A percentile compares a stretch with the other conserved stretches of the same genome.
Conservation (phyloP, 2,329 filamentous ascomycete genomes). For the Ophioceras dolichostomum region DNA sequence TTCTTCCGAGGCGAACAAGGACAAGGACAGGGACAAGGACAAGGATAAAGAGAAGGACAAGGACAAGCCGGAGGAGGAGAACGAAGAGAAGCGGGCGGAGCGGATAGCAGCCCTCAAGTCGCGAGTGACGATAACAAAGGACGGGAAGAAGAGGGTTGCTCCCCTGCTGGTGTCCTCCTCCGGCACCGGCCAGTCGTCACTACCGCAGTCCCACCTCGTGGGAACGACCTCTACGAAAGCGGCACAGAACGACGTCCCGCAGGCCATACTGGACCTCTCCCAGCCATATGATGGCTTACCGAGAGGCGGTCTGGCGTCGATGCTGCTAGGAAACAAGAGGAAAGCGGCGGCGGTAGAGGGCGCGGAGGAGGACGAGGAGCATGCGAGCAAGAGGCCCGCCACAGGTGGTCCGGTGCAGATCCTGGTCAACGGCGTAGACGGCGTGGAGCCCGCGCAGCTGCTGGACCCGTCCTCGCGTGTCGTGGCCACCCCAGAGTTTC, state of each 20-base stretch:
- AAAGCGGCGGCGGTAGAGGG: conserved; percentile 63
- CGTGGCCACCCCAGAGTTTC: conserved; percentile 64
- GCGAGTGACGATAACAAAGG: conserved; percentile 86
- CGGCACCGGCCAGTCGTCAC: conserved; percentile 72
- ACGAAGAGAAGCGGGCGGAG: conserved; percentile 39
- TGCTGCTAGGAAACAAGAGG: conserved; percentile 88
- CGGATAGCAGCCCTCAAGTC: conserved; percentile 61
- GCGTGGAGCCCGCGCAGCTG: conserved; percentile 62
- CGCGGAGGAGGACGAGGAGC: conserved; percentile 61
- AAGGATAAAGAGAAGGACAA: conserved; percentile 20
- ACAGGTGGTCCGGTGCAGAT: conserved; percentile 49
- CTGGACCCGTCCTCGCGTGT: conserved; percentile 46
- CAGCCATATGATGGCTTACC: conserved; percentile 91
- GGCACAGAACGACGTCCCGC: conserved; percentile 58
- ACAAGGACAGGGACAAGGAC: conserved; percentile 17
- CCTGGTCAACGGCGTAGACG: conserved; percentile 63
- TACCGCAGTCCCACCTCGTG: conserved; percentile 80
- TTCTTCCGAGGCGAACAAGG: conserved; percentile 2
- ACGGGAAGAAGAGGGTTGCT: conserved; percentile 91
- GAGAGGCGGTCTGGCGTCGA: conserved; percentile 71
- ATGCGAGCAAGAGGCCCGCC: conserved; percentile 29
- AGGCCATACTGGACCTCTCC: conserved; percentile 77
- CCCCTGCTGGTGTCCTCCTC: conserved; percentile 86
- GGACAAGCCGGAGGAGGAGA: conserved; percentile 25
- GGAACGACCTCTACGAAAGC: conserved; percentile 56